Percentiles rank a stretch among this genome's conserved stretches.
phyloP scores from a whole-genome alignment of 306 rosid genomes.

The Vigna reflexopilosa region DNA sequence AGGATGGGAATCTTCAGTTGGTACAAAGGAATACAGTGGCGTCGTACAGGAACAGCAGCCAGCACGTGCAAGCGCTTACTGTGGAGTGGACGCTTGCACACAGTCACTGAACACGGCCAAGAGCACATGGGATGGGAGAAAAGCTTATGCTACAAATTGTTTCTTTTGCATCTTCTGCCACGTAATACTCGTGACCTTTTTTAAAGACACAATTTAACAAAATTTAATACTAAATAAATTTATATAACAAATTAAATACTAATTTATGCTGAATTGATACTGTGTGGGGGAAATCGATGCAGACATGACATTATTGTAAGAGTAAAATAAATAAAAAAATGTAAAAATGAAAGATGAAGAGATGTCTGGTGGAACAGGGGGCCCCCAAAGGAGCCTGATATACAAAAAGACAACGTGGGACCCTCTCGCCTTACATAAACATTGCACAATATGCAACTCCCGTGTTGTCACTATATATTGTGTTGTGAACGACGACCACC shows the following conservation, averaged over 20 bases:
- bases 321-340: background rate
- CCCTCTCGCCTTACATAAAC: constrained; percentile 28
- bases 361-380: constrained; percentile 18
- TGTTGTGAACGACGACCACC: no score
- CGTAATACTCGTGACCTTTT: no score
- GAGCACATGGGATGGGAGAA: constrained; percentile 15
- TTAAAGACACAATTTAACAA: no score
- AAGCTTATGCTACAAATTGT: background rate
- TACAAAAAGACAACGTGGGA: constrained; percentile 39
- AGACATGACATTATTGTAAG: background rate
- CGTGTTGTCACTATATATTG: constrained; percentile 40
- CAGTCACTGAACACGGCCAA: constrained; percentile 3
- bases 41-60: constrained; percentile 27
- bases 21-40: constrained; percentile 32
- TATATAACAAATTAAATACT: no score
- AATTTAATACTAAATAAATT: no score
- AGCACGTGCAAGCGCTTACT: constrained; percentile 43
- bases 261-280: background rate
- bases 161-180: background rate
- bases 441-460: constrained; percentile 39
- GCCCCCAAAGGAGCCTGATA: constrained; percentile 17
- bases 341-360: background rate
- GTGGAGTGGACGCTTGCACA: constrained; percentile 24
- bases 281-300: background rate
- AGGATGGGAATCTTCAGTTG: constrained; percentile 47